phyloP scores from a whole-genome alignment of 2,329 filamentous ascomycete species.

The Pestalotiopsis sp. region DNA sequence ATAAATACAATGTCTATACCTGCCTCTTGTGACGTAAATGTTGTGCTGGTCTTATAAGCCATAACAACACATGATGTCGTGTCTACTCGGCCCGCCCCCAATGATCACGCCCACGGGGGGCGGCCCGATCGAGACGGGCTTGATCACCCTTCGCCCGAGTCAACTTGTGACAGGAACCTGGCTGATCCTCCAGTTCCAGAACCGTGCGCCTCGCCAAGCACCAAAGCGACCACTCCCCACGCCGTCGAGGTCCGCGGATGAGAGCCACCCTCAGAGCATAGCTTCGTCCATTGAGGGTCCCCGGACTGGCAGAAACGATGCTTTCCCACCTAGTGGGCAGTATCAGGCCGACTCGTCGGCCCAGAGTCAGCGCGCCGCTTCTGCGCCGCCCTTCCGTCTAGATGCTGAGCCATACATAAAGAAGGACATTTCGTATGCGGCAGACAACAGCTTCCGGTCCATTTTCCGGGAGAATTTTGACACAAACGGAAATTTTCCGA shows the following conservation, averaged over 20 bases:
- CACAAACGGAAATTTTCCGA: not conserved
- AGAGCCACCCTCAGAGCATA: not conserved
- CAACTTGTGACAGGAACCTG: not conserved
- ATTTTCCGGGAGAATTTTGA: conserved; percentile 6
- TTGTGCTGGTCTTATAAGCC: not conserved
- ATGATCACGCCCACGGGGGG: not conserved
- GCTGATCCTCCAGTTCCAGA: conserved; percentile 3
- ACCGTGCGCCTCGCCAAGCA: conserved; percentile 2
- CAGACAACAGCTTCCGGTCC: not conserved
- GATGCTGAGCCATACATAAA: not conserved
- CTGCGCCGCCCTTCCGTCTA: not conserved
- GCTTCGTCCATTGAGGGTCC: not conserved
- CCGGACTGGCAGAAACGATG: not conserved
- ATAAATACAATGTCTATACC: not conserved
- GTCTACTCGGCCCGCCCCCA: not conserved
- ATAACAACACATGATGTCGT: not conserved
- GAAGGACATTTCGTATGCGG: not conserved
- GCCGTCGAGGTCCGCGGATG: not conserved
- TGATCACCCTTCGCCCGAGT: not conserved
- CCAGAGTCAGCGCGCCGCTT: conserved; percentile 4
- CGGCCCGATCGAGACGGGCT: not conserved
- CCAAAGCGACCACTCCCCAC: conserved; percentile 1
- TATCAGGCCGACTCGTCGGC: not conserved
- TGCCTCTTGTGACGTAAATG: not conserved
- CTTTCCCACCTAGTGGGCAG: not conserved